Conservation (phyloP, 768 basidiomycete genomes). For the Agrocybe pediades region DNA sequence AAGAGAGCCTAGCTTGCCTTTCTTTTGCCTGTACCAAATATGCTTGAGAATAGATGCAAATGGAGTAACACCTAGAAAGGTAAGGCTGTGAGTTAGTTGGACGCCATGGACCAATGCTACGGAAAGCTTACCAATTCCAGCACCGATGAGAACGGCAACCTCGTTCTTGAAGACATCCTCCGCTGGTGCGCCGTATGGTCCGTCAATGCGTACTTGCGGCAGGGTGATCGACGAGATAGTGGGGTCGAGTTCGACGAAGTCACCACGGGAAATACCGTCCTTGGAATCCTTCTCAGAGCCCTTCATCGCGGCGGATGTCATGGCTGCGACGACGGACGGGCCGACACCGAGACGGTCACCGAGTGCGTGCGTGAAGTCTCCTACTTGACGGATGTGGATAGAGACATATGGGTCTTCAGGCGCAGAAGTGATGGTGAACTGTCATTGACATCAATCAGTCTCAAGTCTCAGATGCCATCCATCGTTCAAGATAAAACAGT, state of each 20-base stretch:
- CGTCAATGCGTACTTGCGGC: slow-evolving; percentile 79
- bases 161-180: slow-evolving; percentile 88
- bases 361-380: slow-evolving; percentile 82
- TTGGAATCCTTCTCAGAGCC: slow-evolving; percentile 67
- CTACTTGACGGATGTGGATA: slow-evolving; percentile 91
- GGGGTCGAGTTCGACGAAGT: slow-evolving; percentile 80
- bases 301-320: slow-evolving; percentile 80
- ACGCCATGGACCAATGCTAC: neutral
- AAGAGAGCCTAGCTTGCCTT: slow-evolving; percentile 74
- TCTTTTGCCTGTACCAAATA: slow-evolving; percentile 91
- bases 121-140: slow-evolving; percentile 76
- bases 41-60: slow-evolving; percentile 95
- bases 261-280: slow-evolving; percentile 56
- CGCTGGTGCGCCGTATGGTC: slow-evolving; percentile 91
- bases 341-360: slow-evolving; percentile 87
- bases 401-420: slow-evolving; percentile 94
- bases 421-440: slow-evolving; percentile 96
- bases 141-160: slow-evolving; percentile 90
- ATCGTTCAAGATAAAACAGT: slow-evolving; percentile 2
- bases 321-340: slow-evolving; percentile 71
- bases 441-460: slow-evolving; percentile 13
- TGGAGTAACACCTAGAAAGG: slow-evolving; percentile 75
- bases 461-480: slow-evolving; percentile 1
- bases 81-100: neutral
- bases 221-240: slow-evolving; percentile 49